Evolutionary conservation across 1,139 yeast genomes (phyloP).

Genomic region (Trichomonascaceae sp.): DNA sequence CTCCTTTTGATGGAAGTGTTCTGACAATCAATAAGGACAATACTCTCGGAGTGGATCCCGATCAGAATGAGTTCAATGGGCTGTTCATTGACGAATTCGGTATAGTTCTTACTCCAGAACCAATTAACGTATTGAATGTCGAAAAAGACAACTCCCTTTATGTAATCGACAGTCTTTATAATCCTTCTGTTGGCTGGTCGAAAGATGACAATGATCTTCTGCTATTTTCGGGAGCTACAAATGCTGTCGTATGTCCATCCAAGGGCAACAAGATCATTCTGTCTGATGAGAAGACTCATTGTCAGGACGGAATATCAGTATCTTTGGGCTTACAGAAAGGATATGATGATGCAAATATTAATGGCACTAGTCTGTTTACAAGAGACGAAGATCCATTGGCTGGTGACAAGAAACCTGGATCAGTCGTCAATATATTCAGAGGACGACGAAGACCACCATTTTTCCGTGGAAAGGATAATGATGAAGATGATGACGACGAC

Average conservation of each 20-base stretch:
- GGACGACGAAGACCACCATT: background rate
- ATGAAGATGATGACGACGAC: background rate
- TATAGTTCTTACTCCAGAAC: conserved; percentile 25
- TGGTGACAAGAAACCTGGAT: no score
- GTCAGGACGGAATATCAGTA: conserved; percentile 12
- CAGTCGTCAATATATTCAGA: background rate
- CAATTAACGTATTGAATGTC: conserved; percentile 21
- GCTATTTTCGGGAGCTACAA: conserved; percentile 7
- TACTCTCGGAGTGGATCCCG: conserved; percentile 6
- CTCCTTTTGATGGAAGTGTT: background rate
- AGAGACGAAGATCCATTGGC: background rate
- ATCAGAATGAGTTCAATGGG: conserved; percentile 21
- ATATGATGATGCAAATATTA: background rate
- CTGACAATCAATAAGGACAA: background rate
- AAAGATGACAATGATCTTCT: conserved; percentile 9
- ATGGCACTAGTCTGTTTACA: background rate
- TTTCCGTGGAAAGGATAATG: background rate
- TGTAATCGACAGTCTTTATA: conserved; percentile 13
- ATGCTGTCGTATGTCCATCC: conserved; percentile 16
- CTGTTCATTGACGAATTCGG: conserved; percentile 20
- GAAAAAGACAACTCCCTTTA: conserved; percentile 16
- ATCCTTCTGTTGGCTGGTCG: conserved; percentile 21
- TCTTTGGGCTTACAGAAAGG: conserved; percentile 3
- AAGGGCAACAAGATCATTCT: conserved; percentile 6
- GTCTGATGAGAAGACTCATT: conserved; percentile 12